phyloP scores from a whole-genome alignment of 2,329 filamentous ascomycete species.

The Beauveria pseudobassiana region DNA sequence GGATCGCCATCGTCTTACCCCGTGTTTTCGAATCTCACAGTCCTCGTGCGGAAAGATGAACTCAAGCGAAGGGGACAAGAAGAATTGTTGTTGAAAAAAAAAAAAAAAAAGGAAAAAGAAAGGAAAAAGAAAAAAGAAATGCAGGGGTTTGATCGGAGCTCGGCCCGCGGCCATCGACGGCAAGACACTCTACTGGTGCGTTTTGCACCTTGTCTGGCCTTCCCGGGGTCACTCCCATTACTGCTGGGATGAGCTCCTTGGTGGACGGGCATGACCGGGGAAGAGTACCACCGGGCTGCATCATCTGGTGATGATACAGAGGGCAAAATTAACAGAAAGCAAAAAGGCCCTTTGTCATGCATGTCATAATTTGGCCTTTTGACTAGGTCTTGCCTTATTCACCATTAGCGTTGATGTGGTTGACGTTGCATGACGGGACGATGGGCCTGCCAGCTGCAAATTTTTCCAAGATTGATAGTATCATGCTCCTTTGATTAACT shows the following conservation, averaged over 20 bases:
- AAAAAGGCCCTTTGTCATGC: background rate
- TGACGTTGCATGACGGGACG: slow-evolving; percentile 4
- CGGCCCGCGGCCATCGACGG: slow-evolving; percentile 5
- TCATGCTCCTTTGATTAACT: background rate
- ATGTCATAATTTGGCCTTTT: background rate
- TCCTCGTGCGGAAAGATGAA: background rate
- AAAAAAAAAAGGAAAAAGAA: background rate
- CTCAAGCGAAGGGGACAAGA: too few relatives aligned
- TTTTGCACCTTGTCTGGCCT: background rate
- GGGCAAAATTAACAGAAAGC: too few relatives aligned
- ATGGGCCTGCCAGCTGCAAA: background rate
- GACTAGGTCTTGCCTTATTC: background rate
- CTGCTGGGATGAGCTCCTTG: slow-evolving; percentile 4
- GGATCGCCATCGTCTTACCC: background rate
- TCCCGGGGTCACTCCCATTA: background rate
- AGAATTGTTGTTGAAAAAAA: background rate
- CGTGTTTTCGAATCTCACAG: background rate
- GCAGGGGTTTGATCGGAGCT: slow-evolving; percentile 7
- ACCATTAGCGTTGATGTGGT: background rate
- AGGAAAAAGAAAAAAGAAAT: background rate
- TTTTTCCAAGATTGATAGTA: background rate
- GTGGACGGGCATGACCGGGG: too few relatives aligned
- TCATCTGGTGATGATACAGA: too few relatives aligned
- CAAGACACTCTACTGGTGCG: background rate
- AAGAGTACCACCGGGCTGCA: too few relatives aligned